Conservation (phyloP, 495 filamentous ascomycete species). For the Penicillium cosmopolitanum region DNA sequence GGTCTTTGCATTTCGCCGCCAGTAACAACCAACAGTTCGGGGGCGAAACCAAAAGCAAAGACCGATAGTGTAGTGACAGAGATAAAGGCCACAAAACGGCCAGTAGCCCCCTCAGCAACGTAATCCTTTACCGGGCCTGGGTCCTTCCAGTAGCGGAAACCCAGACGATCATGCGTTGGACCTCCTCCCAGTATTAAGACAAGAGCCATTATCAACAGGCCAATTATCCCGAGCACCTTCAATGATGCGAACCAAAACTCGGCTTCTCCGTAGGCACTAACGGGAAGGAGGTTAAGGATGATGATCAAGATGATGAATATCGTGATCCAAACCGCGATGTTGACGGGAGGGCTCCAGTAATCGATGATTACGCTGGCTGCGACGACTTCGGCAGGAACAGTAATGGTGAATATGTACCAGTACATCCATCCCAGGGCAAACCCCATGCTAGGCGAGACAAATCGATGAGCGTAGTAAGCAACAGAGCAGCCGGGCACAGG, state of each 20-base stretch:
- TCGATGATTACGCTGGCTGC: background rate
- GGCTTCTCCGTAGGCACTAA: background rate
- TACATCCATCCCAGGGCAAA: background rate
- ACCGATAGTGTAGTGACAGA: conserved; percentile 48
- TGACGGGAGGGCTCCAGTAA: background rate
- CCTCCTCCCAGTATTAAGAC: background rate
- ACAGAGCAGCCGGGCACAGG: background rate
- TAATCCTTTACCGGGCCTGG: conserved; percentile 63
- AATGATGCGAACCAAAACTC: background rate
- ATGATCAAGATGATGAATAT: background rate
- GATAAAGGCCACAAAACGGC: conserved; percentile 22
- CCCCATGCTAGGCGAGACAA: background rate
- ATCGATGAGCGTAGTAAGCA: background rate
- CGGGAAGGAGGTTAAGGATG: background rate
- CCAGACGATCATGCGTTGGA: conserved; percentile 53
- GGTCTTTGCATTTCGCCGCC: conserved; percentile 65
- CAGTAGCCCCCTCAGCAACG: conserved; percentile 18
- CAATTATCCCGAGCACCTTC: background rate
- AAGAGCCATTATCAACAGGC: background rate
- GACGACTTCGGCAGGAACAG: background rate
- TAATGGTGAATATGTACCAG: background rate
- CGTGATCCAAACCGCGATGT: background rate
- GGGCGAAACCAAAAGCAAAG: conserved; percentile 52
- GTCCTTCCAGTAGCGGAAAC: conserved; percentile 69
- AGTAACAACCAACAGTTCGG: conserved; percentile 50